phyloP scores from a whole-genome alignment of 768 basidiomycete genomes.

The Kwoniella botswanensis region DNA sequence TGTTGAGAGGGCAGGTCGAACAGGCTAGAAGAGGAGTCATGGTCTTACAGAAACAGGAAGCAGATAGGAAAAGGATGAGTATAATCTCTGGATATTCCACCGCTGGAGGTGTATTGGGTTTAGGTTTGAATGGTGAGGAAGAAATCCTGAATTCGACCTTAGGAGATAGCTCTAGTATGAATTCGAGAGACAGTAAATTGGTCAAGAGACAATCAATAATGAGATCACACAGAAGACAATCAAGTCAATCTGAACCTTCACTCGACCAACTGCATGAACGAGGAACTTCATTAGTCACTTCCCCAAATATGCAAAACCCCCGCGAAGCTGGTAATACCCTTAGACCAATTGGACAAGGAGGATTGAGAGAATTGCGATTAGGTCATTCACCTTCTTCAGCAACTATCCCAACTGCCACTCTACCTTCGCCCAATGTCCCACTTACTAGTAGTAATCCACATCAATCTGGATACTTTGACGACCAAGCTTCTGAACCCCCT shows the following conservation, averaged over 20 bases:
- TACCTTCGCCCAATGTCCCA: slow-evolving; percentile 13
- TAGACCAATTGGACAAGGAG: slow-evolving; percentile 33
- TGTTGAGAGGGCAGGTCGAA: slow-evolving; percentile 52
- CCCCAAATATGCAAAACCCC: slow-evolving; percentile 12
- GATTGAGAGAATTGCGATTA: slow-evolving; percentile 51
- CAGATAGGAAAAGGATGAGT: slow-evolving; percentile 43
- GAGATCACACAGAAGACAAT: slow-evolving; percentile 36
- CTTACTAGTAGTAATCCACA: slow-evolving; percentile 2
- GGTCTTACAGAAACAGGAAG: slow-evolving; percentile 53
- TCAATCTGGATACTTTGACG: slow-evolving; percentile 25
- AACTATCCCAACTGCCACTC: not conserved
- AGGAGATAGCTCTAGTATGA: not conserved
- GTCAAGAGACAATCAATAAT: slow-evolving; percentile 43
- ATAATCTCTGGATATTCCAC: slow-evolving; percentile 20
- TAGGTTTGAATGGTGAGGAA: slow-evolving; percentile 25
- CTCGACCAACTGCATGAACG: slow-evolving; percentile 10
- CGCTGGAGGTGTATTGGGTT: slow-evolving; percentile 25
- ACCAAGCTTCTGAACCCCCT: slow-evolving; percentile 3
- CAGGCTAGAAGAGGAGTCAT: slow-evolving; percentile 52
- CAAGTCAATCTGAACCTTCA: slow-evolving; percentile 43
- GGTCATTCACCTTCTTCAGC: slow-evolving; percentile 18
- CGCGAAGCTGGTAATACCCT: not conserved
- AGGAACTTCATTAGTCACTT: slow-evolving; percentile 7
- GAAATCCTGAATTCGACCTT: slow-evolving; percentile 18
- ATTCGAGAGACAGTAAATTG: slow-evolving; percentile 21